Base-by-base conservation (phyloP, 495 filamentous ascomycete species). In the Tuber umbilicatum region DNA sequence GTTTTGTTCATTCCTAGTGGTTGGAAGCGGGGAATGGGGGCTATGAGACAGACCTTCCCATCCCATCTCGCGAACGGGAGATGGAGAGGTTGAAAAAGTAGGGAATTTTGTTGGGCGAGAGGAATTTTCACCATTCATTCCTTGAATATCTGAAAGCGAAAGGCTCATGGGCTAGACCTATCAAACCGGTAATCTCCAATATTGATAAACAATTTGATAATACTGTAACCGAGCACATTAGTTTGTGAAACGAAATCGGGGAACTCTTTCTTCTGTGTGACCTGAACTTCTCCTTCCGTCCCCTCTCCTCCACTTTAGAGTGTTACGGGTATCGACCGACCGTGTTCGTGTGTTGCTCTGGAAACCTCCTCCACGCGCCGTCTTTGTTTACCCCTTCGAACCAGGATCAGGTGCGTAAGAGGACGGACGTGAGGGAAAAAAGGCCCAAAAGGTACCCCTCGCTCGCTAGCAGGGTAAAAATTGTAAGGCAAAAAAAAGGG, bases 331-430 rank as follows among this genome's bases (percentile, higher is more conserved):
- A 21, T 27, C 10, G 40, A 38, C 73, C 19, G 40, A 21, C n/a
- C 40, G 27, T 68, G 31, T 72, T 74, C 76, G 76, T 79, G 77
- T 79, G 77, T 79, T 79, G 77, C 77, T 79, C 75, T 79, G 77
- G 77, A 74, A 79, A 79, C 77, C 68, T 47, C 39, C 72, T 64
- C 42, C 77, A 78, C 77, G 77, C 77, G 77, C 77, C 38, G 70
- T 19, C 69, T n/a, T 70, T 79, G 77, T 79, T 79, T 76, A 76
- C 70, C 68, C 23, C 67, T 70, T 76, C 43, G 71, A 35, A 31
- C 55, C 75, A 70, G 50, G 74, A 73, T 79, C 77, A 79, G 77
- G 77, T 79, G 77, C 72, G 77, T 73, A 69, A 72, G 55, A 35
- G 55, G 50, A 27, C 16, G 12, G 55, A 64, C 55, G 27, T 64